Evolutionary conservation across 352 stramenopile genomes (phyloP), one percentile per base, ranked within the genome.

Genomic region (Plasmopara muralis): DNA sequence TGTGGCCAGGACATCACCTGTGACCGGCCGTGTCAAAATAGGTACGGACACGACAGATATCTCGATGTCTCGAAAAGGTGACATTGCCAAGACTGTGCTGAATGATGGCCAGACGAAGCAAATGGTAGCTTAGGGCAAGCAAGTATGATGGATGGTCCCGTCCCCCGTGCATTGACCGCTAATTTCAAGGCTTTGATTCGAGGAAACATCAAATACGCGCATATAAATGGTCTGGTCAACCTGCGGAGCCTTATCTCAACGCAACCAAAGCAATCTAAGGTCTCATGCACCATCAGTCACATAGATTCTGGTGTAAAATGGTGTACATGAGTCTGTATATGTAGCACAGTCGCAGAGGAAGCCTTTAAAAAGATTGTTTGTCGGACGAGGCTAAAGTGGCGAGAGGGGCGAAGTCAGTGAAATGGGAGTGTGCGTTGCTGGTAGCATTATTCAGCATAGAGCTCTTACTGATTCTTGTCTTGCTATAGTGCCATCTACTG

Each of bases 31-130:
- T 29, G 14, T 58, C 25, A 50, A 64, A 39, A 64, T 55, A 14
- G 50, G 41, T 35, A 64, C 47, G 9, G 52, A 61, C 20, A 48
- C 5, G 54, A 74, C 39, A 83, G 76, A 54, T 84, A 82, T 54
- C 72, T 77, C 28, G 47, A 88, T 33, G 88, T 87, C 51, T 76
- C 89, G 6, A 77, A 29, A 85, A 79, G 53, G 76, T 97, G 47
- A 77, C 85, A 46, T 64, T 83, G 86, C 83, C 53, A 95, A 96
- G 68, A 97, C 89, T 4, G 77, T 97, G 20, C 73, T 98, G 70
- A 95, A 98, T 53, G 95, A 97, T 52, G 77, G 71, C 10, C 70
- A 96, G 35, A 97, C 96, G 16, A 98, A 98, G 68, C 83, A 98
- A 60, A 93, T 98, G 70, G 83, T 98, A 66, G 89, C 88, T 10